phyloP scores from a whole-genome alignment of 768 basidiomycete species.

The Coprinopsis marcescibilis region DNA sequence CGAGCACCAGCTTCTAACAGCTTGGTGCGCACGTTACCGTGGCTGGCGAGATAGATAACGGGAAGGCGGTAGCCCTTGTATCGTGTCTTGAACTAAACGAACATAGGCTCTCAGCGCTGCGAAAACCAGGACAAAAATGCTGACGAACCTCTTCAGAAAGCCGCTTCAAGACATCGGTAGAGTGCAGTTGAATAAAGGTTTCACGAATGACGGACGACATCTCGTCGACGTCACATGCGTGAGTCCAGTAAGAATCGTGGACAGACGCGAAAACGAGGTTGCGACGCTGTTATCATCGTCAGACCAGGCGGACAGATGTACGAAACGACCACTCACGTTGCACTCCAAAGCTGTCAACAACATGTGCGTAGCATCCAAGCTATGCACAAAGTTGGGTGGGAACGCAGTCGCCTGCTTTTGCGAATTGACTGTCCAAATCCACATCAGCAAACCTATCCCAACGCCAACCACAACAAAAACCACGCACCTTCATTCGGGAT shows the following conservation, averaged over 20 bases:
- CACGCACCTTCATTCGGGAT: conserved; percentile 56
- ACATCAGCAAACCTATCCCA: conserved; percentile 2
- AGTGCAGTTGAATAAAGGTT: conserved; percentile 90
- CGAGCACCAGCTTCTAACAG: conserved; percentile 40
- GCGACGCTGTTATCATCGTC: conserved; percentile 42
- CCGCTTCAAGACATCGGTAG: conserved; percentile 72
- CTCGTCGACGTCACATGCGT: conserved; percentile 76
- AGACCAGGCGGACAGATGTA: conserved; percentile 6
- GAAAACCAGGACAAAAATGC: background rate
- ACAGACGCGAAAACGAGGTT: conserved; percentile 88
- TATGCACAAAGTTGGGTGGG: conserved; percentile 98
- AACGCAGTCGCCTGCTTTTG: conserved; percentile 92
- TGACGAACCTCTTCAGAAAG: conserved; percentile 66
- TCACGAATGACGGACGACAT: conserved; percentile 90
- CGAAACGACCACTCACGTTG: conserved; percentile 41
- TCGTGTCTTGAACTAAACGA: conserved; percentile 60
- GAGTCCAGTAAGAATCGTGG: conserved; percentile 99
- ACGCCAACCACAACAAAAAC: background rate
- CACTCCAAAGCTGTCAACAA: conserved; percentile 93
- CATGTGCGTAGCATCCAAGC: conserved; percentile 98
- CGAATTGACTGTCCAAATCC: conserved; percentile 56
- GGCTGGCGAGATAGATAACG: conserved; percentile 36
- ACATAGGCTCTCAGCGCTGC: background rate
- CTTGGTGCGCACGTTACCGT: conserved; percentile 27
- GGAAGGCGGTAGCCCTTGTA: conserved; percentile 73